A percentile compares a stretch with the other conserved stretches of the same genome.
phyloP scores from a whole-genome alignment of 352 stramenopile genomes.

The Globisporangium paddicum region DNA sequence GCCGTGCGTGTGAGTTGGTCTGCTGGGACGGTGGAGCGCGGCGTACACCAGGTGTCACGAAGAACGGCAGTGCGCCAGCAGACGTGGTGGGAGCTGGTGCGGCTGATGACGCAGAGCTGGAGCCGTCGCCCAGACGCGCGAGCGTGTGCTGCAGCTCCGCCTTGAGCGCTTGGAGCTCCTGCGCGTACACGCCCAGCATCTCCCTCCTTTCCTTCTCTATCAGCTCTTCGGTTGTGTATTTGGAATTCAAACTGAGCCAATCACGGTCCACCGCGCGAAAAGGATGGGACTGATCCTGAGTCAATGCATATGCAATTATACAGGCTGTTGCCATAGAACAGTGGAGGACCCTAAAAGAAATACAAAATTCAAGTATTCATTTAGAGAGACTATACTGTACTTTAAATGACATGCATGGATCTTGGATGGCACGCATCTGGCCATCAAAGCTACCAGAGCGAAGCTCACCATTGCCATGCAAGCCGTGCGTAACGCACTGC shows the following conservation, averaged over 20 bases:
- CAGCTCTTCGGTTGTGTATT: background rate
- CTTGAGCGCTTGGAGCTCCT: conserved; percentile 61
- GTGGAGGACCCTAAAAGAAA: too few species aligned
- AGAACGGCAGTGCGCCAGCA: background rate
- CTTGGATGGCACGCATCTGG: too few species aligned
- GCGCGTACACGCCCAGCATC: conserved; percentile 21
- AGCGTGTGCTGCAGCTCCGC: conserved; percentile 50
- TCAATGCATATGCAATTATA: background rate
- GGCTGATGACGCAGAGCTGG: background rate
- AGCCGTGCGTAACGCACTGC: too few species aligned
- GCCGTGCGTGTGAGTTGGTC: background rate
- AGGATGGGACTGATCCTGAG: background rate
- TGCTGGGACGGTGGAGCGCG: background rate
- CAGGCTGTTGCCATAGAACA: background rate
- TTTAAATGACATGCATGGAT: too few species aligned
- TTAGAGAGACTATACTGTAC: too few species aligned
- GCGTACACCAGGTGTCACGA: conserved; percentile 2
- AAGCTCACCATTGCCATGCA: too few species aligned
- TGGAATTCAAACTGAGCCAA: conserved; percentile 11
- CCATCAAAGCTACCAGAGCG: too few species aligned
- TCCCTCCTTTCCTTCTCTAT: background rate
- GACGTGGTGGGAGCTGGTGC: background rate
- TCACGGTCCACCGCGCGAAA: conserved; percentile 5
- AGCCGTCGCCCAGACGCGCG: conserved; percentile 23
- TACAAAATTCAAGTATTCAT: too few species aligned